These are phyloP conservation scores for Salix brachista DNA, from an alignment of 345 rosid genomes.

Conservation along the genomic window DNA sequence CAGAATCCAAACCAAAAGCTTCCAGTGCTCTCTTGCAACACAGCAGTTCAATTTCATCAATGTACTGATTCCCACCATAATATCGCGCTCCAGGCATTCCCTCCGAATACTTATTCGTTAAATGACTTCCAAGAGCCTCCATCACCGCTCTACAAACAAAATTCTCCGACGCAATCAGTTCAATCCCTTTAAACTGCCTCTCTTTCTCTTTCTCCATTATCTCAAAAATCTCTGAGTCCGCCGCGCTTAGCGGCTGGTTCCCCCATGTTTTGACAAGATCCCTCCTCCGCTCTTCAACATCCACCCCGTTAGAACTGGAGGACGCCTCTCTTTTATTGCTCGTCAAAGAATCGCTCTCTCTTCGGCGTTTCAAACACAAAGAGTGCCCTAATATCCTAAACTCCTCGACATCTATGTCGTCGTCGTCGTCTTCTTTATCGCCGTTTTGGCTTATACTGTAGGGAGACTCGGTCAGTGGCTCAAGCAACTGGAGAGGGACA, in stretches of 20 bases:
- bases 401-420: slow-evolving; percentile 32
- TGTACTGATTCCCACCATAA: slow-evolving; percentile 76
- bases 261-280: slow-evolving; percentile 55
- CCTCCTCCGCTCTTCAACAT: slow-evolving; percentile 31
- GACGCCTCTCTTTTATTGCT: slow-evolving; percentile 15
- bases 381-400: slow-evolving; percentile 63
- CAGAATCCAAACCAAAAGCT: slow-evolving; percentile 71
- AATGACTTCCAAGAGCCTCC: slow-evolving; percentile 88
- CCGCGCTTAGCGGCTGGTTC: slow-evolving; percentile 53
- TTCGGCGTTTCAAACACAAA: slow-evolving; percentile 46
- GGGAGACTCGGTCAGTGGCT: slow-evolving; percentile 25
- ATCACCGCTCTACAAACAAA: slow-evolving; percentile 76
- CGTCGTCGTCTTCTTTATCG: slow-evolving; percentile 2
- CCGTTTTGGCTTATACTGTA: slow-evolving; percentile 6
- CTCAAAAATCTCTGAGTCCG: slow-evolving; percentile 66
- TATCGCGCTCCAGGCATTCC: slow-evolving; percentile 82
- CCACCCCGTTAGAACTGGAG: slow-evolving; percentile 3
- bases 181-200: slow-evolving; percentile 69
- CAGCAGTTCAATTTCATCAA: slow-evolving; percentile 76
- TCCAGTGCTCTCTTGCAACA: slow-evolving; percentile 70
- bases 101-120: slow-evolving; percentile 89
- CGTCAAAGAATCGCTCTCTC: slow-evolving; percentile 30
- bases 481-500: slow-evolving; percentile 44
- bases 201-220: slow-evolving; percentile 81
- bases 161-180: slow-evolving; percentile 84